Evolutionary conservation across 176 grass and related monocot genomes (phyloP), one percentile per base, ranked within the genome.

Genomic region (Poa pratensis): DNA sequence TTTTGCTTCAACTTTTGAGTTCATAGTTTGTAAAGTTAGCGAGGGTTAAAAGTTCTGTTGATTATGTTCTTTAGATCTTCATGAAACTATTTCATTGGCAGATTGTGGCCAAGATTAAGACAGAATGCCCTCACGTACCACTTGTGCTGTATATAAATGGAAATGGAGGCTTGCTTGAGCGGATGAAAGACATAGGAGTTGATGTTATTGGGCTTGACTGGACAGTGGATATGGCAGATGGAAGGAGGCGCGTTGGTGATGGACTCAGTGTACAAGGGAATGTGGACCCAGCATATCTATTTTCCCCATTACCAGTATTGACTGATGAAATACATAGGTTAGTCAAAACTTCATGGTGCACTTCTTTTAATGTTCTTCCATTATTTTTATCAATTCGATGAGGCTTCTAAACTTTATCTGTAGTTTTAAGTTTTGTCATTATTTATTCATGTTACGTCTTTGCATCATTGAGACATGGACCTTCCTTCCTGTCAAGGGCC

Each of bases 151-250:
- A 99, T 83, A 94, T 99, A 80, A 99, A 99, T 85, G 96, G 96
- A 65, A 99, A 99, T 86, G 93, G 96, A 83, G 93, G 93, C 51
- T 79, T 96, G 45, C 94, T 99, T 26, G 90, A 99, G 90, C 83
- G 91, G 52, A 99, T 99, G 91, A 89, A 80, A 53, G 90, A 91
- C 71, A 92, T 87, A 68, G 93, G 93, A 80, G 96, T 96, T 76
- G 93, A 96, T 89, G 91, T 96, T 82, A 99, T 99, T 83, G 96
- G 96, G 35, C 96, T 99, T 76, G 96, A 99, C 66, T 99, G 96
- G 96, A 99, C 96, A 68, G 96, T 99, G 86, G 93, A 99, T 72
- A 99, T 99, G 93, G 81, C 91, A 54, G 93, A 99, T 73, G 96
- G 91, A 89, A 99, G 96, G 87, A 94, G 91, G 75, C 89, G 96